Conservation (phyloP, 257 asterid species). For the Solanum chiquidenum region DNA sequence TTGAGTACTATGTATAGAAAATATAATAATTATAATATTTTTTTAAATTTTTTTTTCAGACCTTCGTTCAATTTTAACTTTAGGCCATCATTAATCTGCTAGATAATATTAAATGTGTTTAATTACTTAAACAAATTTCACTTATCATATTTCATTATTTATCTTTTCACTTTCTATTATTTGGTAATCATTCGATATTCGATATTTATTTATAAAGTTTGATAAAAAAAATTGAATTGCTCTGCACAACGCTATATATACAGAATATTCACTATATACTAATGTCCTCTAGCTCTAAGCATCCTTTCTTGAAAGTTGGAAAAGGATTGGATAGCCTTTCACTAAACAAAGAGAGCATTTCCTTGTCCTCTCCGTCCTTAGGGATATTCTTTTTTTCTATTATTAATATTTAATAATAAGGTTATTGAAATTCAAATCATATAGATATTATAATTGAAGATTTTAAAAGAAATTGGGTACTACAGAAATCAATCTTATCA, state of each 20-base stretch:
- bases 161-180: accelerated
- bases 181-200: no score
- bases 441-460: not conserved
- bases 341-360: not conserved
- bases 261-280: not conserved
- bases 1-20: no score
- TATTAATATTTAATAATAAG: not conserved
- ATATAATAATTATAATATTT: no score
- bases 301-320: not conserved
- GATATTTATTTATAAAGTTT: not conserved
- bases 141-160: not conserved
- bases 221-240: not conserved
- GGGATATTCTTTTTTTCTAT: not conserved
- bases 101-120: not conserved
- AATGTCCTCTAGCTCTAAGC: not conserved
- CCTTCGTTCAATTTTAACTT: not conserved
- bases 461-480: not conserved
- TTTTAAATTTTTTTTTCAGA: no score
- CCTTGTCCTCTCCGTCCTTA: not conserved
- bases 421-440: not conserved
- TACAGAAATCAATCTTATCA: not conserved
- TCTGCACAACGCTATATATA: not conserved
- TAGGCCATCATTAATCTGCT: not conserved
- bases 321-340: not conserved
- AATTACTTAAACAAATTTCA: not conserved